Evolutionary conservation across 1,284 basidiomycete genomes (phyloP), one percentile per base, ranked within the genome.

Genomic region (Coniferiporia weirii): DNA sequence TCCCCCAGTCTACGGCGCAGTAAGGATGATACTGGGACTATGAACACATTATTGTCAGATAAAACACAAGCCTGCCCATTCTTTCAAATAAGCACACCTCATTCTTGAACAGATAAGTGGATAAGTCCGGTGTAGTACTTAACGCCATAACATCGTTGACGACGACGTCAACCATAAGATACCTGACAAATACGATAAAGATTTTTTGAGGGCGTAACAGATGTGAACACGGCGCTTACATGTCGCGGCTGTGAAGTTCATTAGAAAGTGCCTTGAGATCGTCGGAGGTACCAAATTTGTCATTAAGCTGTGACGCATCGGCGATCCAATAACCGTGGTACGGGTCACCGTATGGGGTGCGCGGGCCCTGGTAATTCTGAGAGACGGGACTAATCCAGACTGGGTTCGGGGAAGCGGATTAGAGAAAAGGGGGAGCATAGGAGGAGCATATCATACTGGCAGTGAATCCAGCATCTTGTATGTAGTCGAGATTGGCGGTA

Each of bases 131-230:
- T 6, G 75, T 77, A 45, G 73, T 76, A 8, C 80, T 76, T 7
- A 79, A 79, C 3, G 84, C 73, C 69, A 85, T 89, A 52, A 89
- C 80, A 69, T 88, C 84, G 71, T 91, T 91, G 34, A 89, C 81
- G 40, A 89, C 88, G 51, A 91, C 74, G 68, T 91, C 89, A 61
- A 91, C 82, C 89, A 91, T 91, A 64, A 90, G 74, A 67, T 83
- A 85, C 81, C 79, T 81, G 52, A 2, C 52, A 32, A 20, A 34
- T 22, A 20, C 46, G 19, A 51, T 50, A 47, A 13, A 27, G 27
- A 13, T 47, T 36, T 32, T 34, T 38, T 40, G 40, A 19, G 17
- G 43, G 54, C 40, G 5, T 22, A 52, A 8, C 34, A 22, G 7
- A 38, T 10, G 51, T 51, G 45, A 27, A 46, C 55, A 55, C 13